Evolutionary conservation across 352 stramenopile species (phyloP).

Genomic region (Peronospora destructor): DNA sequence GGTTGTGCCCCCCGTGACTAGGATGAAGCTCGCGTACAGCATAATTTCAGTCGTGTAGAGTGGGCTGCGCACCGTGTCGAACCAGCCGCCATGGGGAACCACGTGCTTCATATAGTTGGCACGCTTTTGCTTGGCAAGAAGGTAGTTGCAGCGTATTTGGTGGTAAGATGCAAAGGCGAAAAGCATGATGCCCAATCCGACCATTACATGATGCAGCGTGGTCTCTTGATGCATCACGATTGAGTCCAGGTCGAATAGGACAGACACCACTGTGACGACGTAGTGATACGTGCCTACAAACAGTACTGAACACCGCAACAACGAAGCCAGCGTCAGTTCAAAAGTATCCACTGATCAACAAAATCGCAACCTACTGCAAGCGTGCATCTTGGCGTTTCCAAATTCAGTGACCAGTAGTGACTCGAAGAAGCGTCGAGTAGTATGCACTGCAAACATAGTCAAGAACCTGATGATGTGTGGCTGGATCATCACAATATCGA

Average conservation of each 20-base stretch:
- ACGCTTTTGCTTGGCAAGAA: conserved; percentile 52
- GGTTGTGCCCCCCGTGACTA: conserved; percentile 35
- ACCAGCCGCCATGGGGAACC: conserved; percentile 57
- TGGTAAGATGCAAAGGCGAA: conserved; percentile 52
- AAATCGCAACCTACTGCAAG: conserved; percentile 22
- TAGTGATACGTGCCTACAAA: conserved; percentile 60
- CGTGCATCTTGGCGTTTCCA: conserved; percentile 58
- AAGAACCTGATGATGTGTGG: conserved; percentile 38
- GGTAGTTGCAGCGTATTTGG: conserved; percentile 50
- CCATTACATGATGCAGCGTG: conserved; percentile 9
- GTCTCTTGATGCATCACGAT: conserved; percentile 19
- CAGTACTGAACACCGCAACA: conserved; percentile 28
- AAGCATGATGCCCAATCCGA: conserved; percentile 24
- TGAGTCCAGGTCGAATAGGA: conserved; percentile 37
- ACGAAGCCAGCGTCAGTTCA: conserved; percentile 8
- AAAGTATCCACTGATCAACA: neutral
- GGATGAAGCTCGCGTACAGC: conserved; percentile 47
- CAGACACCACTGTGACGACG: conserved; percentile 37
- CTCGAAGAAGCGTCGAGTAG: conserved; percentile 49
- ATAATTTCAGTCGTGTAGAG: conserved; percentile 61
- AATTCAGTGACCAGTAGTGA: conserved; percentile 61
- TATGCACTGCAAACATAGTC: conserved; percentile 47
- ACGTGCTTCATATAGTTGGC: conserved; percentile 43
- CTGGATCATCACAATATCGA: conserved; percentile 24
- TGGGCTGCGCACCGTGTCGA: conserved; percentile 51